Evolutionary conservation across 2,329 filamentous ascomycete genomes (phyloP).

Genomic region (Penicillium janthinellum): DNA sequence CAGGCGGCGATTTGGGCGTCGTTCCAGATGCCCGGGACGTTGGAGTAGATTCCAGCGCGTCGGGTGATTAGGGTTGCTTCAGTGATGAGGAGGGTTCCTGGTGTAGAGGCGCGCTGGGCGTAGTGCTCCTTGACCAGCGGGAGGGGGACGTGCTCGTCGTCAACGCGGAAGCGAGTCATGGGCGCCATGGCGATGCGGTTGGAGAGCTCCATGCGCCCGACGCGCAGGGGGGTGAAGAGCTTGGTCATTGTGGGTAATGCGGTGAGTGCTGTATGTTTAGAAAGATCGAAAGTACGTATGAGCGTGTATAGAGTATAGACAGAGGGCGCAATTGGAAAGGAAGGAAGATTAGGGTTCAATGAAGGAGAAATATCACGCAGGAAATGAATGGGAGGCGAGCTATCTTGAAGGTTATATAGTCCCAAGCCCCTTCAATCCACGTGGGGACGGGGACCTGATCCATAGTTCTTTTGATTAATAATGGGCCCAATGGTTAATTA

Average conservation of each 20-base stretch:
- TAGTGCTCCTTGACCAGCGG: slow-evolving; percentile 55
- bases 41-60: slow-evolving; percentile 51
- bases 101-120: slow-evolving; percentile 53
- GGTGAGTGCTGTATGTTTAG: background rate
- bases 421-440: no score
- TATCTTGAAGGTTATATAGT: no score
- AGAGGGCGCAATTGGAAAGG: no score
- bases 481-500: background rate
- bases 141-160: slow-evolving; percentile 53
- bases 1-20: slow-evolving; percentile 61
- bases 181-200: slow-evolving; percentile 59
- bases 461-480: background rate
- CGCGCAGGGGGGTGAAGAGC: slow-evolving; percentile 41
- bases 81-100: slow-evolving; percentile 60
- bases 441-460: background rate
- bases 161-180: slow-evolving; percentile 57
- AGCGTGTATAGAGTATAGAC: no score
- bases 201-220: slow-evolving; percentile 46
- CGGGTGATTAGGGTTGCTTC: slow-evolving; percentile 58
- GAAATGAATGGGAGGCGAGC: no score
- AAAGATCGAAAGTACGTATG: background rate
- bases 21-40: slow-evolving; percentile 61
- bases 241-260: slow-evolving; percentile 25
- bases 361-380: no score
- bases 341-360: no score